A percentile compares a stretch with the other conserved stretches of the same genome.
phyloP scores from a whole-genome alignment of 2,329 filamentous ascomycete genomes.

The Fusarium albosuccineum region DNA sequence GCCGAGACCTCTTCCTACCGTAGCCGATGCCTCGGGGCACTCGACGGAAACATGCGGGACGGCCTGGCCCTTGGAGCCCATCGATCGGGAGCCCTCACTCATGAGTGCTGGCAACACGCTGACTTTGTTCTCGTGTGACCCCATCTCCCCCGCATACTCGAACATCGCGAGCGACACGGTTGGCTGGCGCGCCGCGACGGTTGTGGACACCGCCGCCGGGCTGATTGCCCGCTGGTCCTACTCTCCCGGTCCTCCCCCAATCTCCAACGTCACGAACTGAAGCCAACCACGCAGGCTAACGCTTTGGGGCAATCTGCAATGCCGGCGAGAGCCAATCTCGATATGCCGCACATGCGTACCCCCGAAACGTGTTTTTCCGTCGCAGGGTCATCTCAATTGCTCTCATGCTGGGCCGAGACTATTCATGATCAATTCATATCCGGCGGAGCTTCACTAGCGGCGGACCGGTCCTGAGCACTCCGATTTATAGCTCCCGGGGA shows the following conservation, averaged over 20 bases:
- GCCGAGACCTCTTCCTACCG: constrained; percentile 47
- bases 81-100: constrained; percentile 37
- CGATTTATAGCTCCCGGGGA: constrained; percentile 32
- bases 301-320: constrained; percentile 29
- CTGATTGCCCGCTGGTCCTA: constrained; percentile 18
- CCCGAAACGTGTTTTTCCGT: constrained; percentile 18
- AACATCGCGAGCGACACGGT: constrained; percentile 44
- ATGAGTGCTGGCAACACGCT: constrained; percentile 32
- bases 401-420: constrained; percentile 17
- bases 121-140: constrained; percentile 46
- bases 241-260: constrained; percentile 16
- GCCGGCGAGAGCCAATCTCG: constrained; percentile 31
- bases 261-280: constrained; percentile 19
- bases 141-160: constrained; percentile 46
- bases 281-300: constrained; percentile 27
- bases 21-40: constrained; percentile 46
- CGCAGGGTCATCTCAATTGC: constrained; percentile 13
- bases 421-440: constrained; percentile 34
- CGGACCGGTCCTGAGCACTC: constrained; percentile 12
- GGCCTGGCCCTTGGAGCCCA: constrained; percentile 32
- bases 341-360: constrained; percentile 24
- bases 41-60: constrained; percentile 52
- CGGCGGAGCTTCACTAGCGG: constrained; percentile 36
- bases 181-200: constrained; percentile 33
- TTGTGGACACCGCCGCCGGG: constrained; percentile 30